A percentile compares a stretch with the other conserved stretches of the same genome.
These are phyloP conservation scores for Oryza brachyantha DNA, from an alignment of 176 grass and related monocot species.

Conservation along the genomic window DNA sequence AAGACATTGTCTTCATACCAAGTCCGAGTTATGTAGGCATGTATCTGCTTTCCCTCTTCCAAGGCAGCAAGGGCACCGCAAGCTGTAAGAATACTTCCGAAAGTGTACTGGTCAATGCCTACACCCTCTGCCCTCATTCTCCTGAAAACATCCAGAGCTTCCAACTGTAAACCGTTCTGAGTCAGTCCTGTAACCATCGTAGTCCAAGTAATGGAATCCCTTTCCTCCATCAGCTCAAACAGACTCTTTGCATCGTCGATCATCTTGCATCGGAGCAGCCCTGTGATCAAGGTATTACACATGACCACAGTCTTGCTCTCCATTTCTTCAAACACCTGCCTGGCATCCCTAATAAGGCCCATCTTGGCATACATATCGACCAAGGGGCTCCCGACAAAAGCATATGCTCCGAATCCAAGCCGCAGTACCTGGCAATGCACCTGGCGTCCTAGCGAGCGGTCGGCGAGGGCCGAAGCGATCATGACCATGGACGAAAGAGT, in stretches of 20 bases:
- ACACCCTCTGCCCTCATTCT: slow-evolving; percentile 45
- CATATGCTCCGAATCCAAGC: slow-evolving; percentile 42
- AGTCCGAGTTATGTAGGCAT: slow-evolving; percentile 62
- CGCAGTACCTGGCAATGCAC: slow-evolving; percentile 55
- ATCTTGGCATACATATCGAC: slow-evolving; percentile 67
- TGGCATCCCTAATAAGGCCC: slow-evolving; percentile 37
- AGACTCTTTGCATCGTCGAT: slow-evolving; percentile 24
- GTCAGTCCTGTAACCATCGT: slow-evolving; percentile 61
- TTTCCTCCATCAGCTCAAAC: slow-evolving; percentile 42
- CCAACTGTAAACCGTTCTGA: slow-evolving; percentile 42
- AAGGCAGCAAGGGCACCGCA: slow-evolving; percentile 47
- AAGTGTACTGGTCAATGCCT: slow-evolving; percentile 61
- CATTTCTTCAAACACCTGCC: slow-evolving; percentile 39
- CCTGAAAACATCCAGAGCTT: slow-evolving; percentile 53
- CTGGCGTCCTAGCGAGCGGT: slow-evolving; percentile 37
- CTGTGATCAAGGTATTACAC: slow-evolving; percentile 54
- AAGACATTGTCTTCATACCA: slow-evolving; percentile 50
- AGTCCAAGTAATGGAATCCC: slow-evolving; percentile 61
- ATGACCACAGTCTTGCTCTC: slow-evolving; percentile 48
- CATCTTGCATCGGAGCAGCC: slow-evolving; percentile 53
- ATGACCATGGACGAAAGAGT: slow-evolving; percentile 57
- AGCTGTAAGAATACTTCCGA: slow-evolving; percentile 56
- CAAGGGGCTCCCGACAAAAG: slow-evolving; percentile 48
- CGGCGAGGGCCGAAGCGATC: slow-evolving; percentile 17
- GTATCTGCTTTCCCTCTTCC: slow-evolving; percentile 49